Base-by-base conservation (phyloP, 257 asterid genomes). In the Ocimum tenuiflorum region DNA sequence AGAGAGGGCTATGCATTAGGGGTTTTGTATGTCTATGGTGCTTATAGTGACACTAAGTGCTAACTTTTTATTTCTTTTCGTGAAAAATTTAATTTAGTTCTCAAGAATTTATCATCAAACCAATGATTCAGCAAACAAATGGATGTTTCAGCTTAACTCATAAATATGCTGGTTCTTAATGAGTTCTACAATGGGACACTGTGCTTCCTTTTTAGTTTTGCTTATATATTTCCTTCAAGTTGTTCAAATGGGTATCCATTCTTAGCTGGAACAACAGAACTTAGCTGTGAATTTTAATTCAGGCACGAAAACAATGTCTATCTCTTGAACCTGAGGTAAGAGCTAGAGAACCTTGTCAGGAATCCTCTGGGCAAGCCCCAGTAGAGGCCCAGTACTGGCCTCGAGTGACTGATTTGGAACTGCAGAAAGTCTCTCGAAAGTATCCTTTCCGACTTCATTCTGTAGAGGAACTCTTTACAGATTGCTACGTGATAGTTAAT, bases 261-360 rank as follows among this genome's bases (percentile, higher is more conserved):
- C 56, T 36, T 53, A 24, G 23, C 36, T 35, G 49, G 49, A 35
- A 62, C 48, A 19, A 61, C 42, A 8, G 41, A 47, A 62, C 7
- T 46, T 17, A 58, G 57, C 18, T 52, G 23, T 23, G 45, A 73
- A 46, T 27, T 66, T 65, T 36, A 65, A 24, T 70, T 74, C 82
- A 88, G 95, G 96, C 79, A 31, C 77, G 91, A n/a, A 79, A 73
- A 35, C 74, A 73, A 38, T 74, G 87, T 69, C 35, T 81, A 52
- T 78, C 86, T 70, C 73, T 75, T 27, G 88, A 82, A 68, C 80
- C 70, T 58, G 88, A 64, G 60, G 69, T 70, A 43, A 71, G 68
- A 71, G 65, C 71, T 49, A 51, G 58, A 64, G 85, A 79, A 68
- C 23, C 75, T 76, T 76, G 29, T 54, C 73, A 55, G 18, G 79